Percentiles rank a stretch among this genome's conserved stretches.
phyloP scores from a whole-genome alignment of 2,329 filamentous ascomycete genomes.

The Pestalotiopsis sp. region DNA sequence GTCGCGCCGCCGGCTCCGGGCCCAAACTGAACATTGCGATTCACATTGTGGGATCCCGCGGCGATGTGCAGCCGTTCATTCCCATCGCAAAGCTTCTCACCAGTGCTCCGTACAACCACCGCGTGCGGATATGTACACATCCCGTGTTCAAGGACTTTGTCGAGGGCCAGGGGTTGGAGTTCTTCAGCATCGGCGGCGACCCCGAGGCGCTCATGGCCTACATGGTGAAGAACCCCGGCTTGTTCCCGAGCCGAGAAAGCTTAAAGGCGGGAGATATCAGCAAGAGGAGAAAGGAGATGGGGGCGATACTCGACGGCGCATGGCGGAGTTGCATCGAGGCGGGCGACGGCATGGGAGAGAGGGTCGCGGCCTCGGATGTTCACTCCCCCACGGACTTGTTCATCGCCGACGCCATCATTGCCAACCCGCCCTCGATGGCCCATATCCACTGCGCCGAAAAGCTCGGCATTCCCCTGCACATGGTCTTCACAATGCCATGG shows the following conservation, averaged over 20 bases:
- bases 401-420: conserved; percentile 57
- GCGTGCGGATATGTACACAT: conserved; percentile 61
- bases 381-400: conserved; percentile 39
- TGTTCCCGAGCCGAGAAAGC: conserved; percentile 39
- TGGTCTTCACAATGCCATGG: conserved; percentile 70
- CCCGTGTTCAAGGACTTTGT: conserved; percentile 60
- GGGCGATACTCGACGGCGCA: conserved; percentile 39
- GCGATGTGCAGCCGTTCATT: conserved; percentile 66
- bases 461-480: conserved; percentile 50
- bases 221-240: conserved; percentile 46
- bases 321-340: conserved; percentile 41
- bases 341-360: conserved; percentile 9
- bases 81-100: conserved; percentile 56
- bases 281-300: conserved; percentile 37
- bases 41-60: conserved; percentile 62
- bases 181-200: conserved; percentile 57
- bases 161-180: conserved; percentile 55
- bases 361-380: neutral
- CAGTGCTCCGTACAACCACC: conserved; percentile 51
- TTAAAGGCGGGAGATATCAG: conserved; percentile 39
- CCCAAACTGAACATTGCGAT: conserved; percentile 54
- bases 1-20: neutral
- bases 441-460: conserved; percentile 55
- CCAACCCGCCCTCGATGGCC: conserved; percentile 54
- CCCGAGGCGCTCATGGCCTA: conserved; percentile 48